phyloP scores from a whole-genome alignment of 352 stramenopile genomes.

The Phytophthora agathidicida region DNA sequence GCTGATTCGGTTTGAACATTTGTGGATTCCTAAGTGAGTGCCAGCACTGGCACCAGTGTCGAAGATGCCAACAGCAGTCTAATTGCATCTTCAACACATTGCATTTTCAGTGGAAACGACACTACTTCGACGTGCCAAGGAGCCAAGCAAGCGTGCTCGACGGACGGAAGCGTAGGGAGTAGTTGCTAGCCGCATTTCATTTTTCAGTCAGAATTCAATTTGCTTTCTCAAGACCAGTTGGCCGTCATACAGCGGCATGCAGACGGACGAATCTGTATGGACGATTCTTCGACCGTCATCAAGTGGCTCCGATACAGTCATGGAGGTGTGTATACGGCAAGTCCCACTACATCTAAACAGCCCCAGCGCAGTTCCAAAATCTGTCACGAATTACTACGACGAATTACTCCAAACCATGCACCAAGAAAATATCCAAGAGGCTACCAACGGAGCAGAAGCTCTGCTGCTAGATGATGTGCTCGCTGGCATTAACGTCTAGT shows the following conservation, averaged over 20 bases:
- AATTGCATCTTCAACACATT: no score
- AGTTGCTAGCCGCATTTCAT: no score
- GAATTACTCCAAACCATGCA: slow-evolving; percentile 6
- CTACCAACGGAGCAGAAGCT: background rate
- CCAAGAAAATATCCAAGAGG: slow-evolving; percentile 9
- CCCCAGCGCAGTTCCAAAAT: background rate
- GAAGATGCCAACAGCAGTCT: no score
- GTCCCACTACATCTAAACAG: slow-evolving; percentile 15
- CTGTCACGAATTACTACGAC: background rate
- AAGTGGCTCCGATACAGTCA: background rate
- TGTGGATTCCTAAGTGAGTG: no score
- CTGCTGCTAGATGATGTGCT: slow-evolving; percentile 7
- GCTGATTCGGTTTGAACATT: no score
- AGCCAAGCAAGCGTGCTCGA: no score
- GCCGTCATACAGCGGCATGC: slow-evolving; percentile 8
- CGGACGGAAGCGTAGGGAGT: no score
- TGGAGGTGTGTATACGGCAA: slow-evolving; percentile 6
- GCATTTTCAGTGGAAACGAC: no score
- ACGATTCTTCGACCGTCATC: slow-evolving; percentile 1
- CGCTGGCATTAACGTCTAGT: slow-evolving; percentile 1
- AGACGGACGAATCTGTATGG: slow-evolving; percentile 4
- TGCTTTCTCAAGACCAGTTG: no score
- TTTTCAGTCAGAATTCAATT: no score
- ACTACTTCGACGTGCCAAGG: no score
- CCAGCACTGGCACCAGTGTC: no score